These are phyloP conservation scores for Lentinus polychrous DNA, from an alignment of 1,284 basidiomycete genomes.

Conservation along the genomic window DNA sequence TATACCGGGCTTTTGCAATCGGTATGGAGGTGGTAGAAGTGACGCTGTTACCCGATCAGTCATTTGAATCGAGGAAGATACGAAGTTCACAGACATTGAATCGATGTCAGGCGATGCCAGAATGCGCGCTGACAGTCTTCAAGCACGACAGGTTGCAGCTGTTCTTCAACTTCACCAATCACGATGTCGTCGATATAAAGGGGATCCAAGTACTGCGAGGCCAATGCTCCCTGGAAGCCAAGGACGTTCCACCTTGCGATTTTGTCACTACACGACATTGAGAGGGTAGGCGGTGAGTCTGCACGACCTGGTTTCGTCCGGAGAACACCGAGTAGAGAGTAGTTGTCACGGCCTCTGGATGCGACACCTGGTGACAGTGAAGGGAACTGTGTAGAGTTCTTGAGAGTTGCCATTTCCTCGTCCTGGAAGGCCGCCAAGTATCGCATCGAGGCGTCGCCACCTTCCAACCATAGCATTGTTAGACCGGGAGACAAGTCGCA, in stretches of 20 bases:
- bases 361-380: slow-evolving; percentile 32
- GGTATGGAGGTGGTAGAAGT: slow-evolving; percentile 41
- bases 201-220: slow-evolving; percentile 49
- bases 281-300: slow-evolving; percentile 74
- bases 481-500: slow-evolving; percentile 8
- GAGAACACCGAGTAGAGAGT: slow-evolving; percentile 64
- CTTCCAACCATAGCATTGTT: slow-evolving; percentile 31
- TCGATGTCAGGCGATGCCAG: slow-evolving; percentile 36
- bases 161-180: slow-evolving; percentile 58
- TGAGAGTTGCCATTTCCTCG: slow-evolving; percentile 58
- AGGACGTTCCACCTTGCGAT: slow-evolving; percentile 77
- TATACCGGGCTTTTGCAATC: slow-evolving; percentile 41
- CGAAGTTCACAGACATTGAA: slow-evolving; percentile 27
- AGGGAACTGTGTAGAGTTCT: slow-evolving; percentile 39
- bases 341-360: slow-evolving; percentile 75
- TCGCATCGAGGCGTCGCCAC: slow-evolving; percentile 86
- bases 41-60: slow-evolving; percentile 6
- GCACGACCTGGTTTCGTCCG: slow-evolving; percentile 88
- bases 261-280: slow-evolving; percentile 90
- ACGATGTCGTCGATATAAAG: slow-evolving; percentile 62
- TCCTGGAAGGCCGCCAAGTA: slow-evolving; percentile 70
- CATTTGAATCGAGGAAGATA: neutral
- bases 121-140: slow-evolving; percentile 60
- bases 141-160: slow-evolving; percentile 33
- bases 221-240: slow-evolving; percentile 81